A percentile compares a stretch with the other conserved stretches of the same genome.
phyloP scores from a whole-genome alignment of 2,329 filamentous ascomycete species.

The Scolecobasidium constrictum region DNA sequence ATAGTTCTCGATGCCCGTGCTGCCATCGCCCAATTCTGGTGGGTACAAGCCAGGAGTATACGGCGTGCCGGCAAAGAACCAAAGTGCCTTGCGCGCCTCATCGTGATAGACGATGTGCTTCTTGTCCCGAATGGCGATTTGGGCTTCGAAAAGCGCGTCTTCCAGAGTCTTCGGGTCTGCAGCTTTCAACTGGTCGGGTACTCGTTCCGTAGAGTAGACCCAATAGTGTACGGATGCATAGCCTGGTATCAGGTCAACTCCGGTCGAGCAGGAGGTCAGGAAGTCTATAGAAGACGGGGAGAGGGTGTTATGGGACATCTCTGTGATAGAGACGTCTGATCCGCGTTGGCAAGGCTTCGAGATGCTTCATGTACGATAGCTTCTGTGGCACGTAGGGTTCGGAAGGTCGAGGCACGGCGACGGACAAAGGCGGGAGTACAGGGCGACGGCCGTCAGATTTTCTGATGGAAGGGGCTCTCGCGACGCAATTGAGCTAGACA shows the following conservation, averaged over 20 bases:
- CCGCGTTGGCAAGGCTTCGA: constrained; percentile 7
- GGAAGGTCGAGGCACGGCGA: neutral
- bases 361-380: constrained; percentile 10
- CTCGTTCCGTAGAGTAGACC: constrained; percentile 1
- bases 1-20: neutral
- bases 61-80: neutral
- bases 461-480: too few species aligned
- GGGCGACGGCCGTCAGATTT: too few species aligned
- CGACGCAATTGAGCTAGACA: too few species aligned
- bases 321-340: constrained; percentile 7
- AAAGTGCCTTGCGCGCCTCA: neutral
- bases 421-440: too few species aligned
- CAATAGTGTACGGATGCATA: constrained; percentile 1
- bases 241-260: constrained; percentile 18
- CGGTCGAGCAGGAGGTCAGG: constrained; percentile 22
- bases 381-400: neutral
- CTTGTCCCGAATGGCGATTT: neutral
- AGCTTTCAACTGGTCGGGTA: neutral
- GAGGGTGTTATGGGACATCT: constrained; percentile 11
- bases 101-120: constrained; percentile 6
- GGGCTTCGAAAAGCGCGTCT: neutral
- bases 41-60: neutral
- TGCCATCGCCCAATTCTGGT: neutral
- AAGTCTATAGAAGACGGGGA: constrained; percentile 19
- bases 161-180: neutral